Evolutionary conservation across 495 filamentous ascomycete species (phyloP).

Genomic region (Filosporella fistucella): DNA sequence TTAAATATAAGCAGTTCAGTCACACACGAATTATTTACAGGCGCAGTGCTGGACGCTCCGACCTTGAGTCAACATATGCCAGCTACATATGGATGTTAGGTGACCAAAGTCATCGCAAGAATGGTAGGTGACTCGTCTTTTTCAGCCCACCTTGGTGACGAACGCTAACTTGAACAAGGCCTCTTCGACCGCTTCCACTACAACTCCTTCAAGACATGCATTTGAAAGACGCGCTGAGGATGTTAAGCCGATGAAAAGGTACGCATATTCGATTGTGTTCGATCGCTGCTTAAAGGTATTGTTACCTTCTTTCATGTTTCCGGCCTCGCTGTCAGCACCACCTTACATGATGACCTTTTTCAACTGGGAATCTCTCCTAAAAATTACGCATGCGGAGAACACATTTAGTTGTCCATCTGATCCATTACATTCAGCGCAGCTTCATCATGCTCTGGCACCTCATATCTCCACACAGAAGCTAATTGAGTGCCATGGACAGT

Average conservation of each 20-base stretch:
- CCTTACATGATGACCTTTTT: constrained; percentile 75
- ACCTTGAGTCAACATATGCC: constrained; percentile 5
- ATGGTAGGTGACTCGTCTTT: constrained; percentile 18
- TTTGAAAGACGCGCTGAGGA: constrained; percentile 84
- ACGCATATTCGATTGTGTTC: constrained; percentile 40
- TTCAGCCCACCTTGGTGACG: not conserved
- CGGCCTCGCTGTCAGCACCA: no score
- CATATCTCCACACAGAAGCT: constrained; percentile 23
- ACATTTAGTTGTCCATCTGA: constrained; percentile 72
- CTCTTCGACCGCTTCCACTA: constrained; percentile 26
- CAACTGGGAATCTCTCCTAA: constrained; percentile 99
- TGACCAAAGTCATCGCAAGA: constrained; percentile 15
- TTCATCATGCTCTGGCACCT: constrained; percentile 6
- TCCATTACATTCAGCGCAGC: constrained; percentile 20
- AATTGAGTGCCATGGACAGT: constrained; percentile 43
- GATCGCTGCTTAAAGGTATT: no score
- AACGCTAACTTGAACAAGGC: constrained; percentile 11
- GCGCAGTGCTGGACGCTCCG: constrained; percentile 23
- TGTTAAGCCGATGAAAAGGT: constrained; percentile 86
- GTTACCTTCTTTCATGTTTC: no score
- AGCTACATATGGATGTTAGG: constrained; percentile 18
- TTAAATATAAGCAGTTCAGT: no score
- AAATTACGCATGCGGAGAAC: constrained; percentile 79
- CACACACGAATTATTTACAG: not conserved
- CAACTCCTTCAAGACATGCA: constrained; percentile 22